These are phyloP conservation scores for Arachis stenosperma DNA, from an alignment of 306 rosid genomes.

Conservation along the genomic window DNA sequence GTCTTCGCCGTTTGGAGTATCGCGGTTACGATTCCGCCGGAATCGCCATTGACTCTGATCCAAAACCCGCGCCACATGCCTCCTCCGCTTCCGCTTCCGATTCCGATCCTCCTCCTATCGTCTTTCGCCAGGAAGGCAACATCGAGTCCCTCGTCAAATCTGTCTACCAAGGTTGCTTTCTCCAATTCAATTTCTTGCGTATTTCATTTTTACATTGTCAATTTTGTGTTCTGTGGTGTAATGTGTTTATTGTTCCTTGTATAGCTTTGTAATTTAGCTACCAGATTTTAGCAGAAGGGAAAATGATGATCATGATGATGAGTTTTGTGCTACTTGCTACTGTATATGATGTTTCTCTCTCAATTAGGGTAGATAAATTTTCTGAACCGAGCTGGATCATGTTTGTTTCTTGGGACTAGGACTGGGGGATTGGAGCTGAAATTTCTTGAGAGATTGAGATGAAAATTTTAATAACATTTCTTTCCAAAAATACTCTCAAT, in stretches of 20 bases:
- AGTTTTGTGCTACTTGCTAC: neutral
- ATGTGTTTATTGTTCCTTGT: neutral
- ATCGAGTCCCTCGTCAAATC: constrained; percentile 95
- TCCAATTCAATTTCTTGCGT: neutral
- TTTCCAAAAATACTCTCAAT: too few species aligned
- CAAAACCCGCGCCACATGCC: constrained; percentile 5
- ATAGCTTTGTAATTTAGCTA: neutral
- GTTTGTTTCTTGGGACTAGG: too few species aligned
- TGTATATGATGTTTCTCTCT: neutral
- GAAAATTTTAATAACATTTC: too few species aligned
- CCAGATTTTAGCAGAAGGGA: neutral
- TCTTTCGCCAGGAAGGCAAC: constrained; percentile 92
- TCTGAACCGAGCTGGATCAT: too few species aligned
- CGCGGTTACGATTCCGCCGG: constrained; percentile 99
- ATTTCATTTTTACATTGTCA: neutral
- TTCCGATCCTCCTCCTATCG: constrained; percentile 52
- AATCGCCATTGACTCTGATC: constrained; percentile 69
- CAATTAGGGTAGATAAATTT: neutral
- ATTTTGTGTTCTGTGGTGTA: neutral
- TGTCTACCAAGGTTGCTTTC: constrained; percentile 65
- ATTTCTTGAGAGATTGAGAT: too few species aligned
- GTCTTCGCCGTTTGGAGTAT: constrained; percentile 83
- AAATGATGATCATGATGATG: neutral
- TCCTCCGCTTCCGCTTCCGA: constrained; percentile 31
- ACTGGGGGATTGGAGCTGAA: too few species aligned